A percentile compares a stretch with the other conserved stretches of the same genome.
phyloP scores from a whole-genome alignment of 2,329 filamentous ascomycete species.

The Calonectria montana region DNA sequence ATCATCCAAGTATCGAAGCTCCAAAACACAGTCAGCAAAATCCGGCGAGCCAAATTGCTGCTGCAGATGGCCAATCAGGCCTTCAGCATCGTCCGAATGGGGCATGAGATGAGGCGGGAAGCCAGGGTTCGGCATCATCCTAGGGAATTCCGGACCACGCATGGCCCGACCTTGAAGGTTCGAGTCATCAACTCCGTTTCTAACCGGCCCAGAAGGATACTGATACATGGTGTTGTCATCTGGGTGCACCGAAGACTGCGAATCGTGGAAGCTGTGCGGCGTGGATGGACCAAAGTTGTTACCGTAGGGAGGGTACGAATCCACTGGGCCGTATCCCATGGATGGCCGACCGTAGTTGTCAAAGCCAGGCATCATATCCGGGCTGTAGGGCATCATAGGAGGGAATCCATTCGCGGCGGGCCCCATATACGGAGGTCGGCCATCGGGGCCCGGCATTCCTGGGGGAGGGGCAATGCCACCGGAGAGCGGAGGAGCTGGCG shows the following conservation, averaged over 20 bases:
- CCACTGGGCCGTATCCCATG: slow-evolving; percentile 49
- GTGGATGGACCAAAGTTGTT: slow-evolving; percentile 65
- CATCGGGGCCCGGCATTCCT: slow-evolving; percentile 51
- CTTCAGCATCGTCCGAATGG: slow-evolving; percentile 48
- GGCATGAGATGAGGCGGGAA: slow-evolving; percentile 43
- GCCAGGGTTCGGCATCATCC: slow-evolving; percentile 48
- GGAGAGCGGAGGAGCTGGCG: slow-evolving; percentile 64
- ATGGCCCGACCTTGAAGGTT: slow-evolving; percentile 47
- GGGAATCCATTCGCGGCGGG: slow-evolving; percentile 50
- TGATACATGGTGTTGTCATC: slow-evolving; percentile 58
- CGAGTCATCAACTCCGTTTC: slow-evolving; percentile 51
- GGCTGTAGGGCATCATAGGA: slow-evolving; percentile 51
- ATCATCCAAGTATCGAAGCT: slow-evolving; percentile 57
- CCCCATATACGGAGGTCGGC: slow-evolving; percentile 48
- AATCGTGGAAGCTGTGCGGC: slow-evolving; percentile 71
- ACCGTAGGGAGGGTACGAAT: slow-evolving; percentile 47
- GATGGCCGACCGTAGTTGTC: slow-evolving; percentile 53
- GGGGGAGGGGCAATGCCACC: slow-evolving; percentile 62
- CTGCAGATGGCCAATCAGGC: slow-evolving; percentile 53
- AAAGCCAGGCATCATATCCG: slow-evolving; percentile 51
- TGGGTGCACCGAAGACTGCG: slow-evolving; percentile 65
- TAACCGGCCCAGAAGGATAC: slow-evolving; percentile 51
- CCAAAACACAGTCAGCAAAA: slow-evolving; percentile 58
- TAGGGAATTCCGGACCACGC: slow-evolving; percentile 44
- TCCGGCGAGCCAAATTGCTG: slow-evolving; percentile 48